Base-by-base conservation (phyloP, 2,329 filamentous ascomycete genomes). In the Cryphonectria nitschkei region DNA sequence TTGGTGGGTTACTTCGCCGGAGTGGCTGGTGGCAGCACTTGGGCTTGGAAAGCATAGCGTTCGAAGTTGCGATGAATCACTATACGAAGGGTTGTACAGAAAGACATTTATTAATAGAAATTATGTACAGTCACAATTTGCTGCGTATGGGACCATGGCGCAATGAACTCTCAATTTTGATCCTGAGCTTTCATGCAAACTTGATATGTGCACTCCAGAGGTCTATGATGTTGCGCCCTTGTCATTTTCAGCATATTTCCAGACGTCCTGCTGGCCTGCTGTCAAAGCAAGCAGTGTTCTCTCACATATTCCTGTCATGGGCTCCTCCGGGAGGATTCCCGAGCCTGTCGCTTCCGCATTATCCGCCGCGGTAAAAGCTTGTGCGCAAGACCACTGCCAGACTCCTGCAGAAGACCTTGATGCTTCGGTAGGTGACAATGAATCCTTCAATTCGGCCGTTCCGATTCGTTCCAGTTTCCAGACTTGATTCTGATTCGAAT, bases 251-350 rank as follows among this genome's bases (percentile, higher is more conserved):
- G 69, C 69, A 61, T 67, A 78, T 65, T 62, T 71, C 77, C 77
- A 79, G 19, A 78, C 76, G 56, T 79, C 77, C 54, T 56, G 65
- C 70, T 77, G 72, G 3, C 75, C 76, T 11, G 26, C 68, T 70
- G 74, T 73, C 72, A 79, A 46, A 3, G 68, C 71, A 61, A 79
- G 34, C 43, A 78, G 52, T 67, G 74, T 75, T 69, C 77, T 74
- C 73, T 81, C 79, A 76, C 77, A 81, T 52, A 76, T 78, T 0
- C 79, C 79, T 0, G 75, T 74, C 56, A 80, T 58, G 32, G 78
- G 77, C 73, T 79, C 79, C 73, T 81, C 79, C 0, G 76, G 76
- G 60, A 80, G 70, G n/a, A 71, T 71, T 63, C 60, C 46, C 14
- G n/a, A n/a, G 8, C 6, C 5, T 41, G 37, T 14, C 6, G 43